Evolutionary conservation across 108 stramenopile genomes (phyloP).

Genomic region (Cyclotella choctawhatcheeana): DNA sequence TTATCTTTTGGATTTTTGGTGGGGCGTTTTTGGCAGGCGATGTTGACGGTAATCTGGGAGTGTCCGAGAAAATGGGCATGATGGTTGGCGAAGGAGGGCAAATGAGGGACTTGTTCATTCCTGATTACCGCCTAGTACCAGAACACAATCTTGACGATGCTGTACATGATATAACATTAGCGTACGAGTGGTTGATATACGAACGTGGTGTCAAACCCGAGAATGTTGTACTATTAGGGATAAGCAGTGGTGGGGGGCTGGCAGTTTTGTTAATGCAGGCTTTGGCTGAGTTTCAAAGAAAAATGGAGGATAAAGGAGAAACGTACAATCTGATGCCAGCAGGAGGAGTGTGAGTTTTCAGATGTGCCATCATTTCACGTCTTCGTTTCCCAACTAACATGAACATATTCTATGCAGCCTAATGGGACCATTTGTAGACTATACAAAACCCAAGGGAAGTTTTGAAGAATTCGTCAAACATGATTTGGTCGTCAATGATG

Average conservation of each 20-base stretch:
- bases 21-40: slow-evolving; percentile 82
- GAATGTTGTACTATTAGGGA: slow-evolving; percentile 68
- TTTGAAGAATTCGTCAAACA: slow-evolving; percentile 67
- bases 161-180: slow-evolving; percentile 67
- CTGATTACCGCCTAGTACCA: slow-evolving; percentile 68
- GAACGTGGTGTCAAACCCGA: slow-evolving; percentile 53
- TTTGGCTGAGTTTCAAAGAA: slow-evolving; percentile 48
- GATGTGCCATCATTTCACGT: too few species aligned
- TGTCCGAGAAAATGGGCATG: slow-evolving; percentile 56
- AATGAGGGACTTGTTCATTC: slow-evolving; percentile 74
- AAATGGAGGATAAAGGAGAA: background rate
- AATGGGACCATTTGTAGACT: slow-evolving; percentile 87
- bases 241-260: slow-evolving; percentile 75
- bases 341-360: slow-evolving; percentile 67
- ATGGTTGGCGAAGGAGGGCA: slow-evolving; percentile 40
- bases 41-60: slow-evolving; percentile 62
- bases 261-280: slow-evolving; percentile 67
- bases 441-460: slow-evolving; percentile 66
- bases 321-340: slow-evolving; percentile 46
- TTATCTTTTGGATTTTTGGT: slow-evolving; percentile 82
- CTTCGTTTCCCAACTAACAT: too few species aligned
- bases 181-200: slow-evolving; percentile 57
- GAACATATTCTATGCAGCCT: too few species aligned
- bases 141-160: slow-evolving; percentile 70
- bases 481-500: slow-evolving; percentile 81